A percentile compares a stretch with the other conserved stretches of the same genome.
Conservation (phyloP, 768 basidiomycete species). For the Leccinum longicurvipes region DNA sequence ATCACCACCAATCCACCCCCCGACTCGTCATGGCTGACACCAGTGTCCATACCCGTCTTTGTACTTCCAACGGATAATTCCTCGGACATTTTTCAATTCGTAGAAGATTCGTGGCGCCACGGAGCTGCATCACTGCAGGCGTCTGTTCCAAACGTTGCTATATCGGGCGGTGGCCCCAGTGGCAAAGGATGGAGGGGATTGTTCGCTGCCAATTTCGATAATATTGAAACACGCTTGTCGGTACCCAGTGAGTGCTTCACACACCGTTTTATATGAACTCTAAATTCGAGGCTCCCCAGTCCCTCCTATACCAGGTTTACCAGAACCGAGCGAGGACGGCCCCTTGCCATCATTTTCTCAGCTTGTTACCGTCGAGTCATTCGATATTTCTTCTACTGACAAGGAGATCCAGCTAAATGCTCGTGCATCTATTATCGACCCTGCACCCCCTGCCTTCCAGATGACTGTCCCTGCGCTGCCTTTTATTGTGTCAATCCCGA, state of each 20-base stretch:
- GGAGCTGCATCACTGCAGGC: slow-evolving; percentile 47
- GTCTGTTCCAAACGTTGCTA: slow-evolving; percentile 39
- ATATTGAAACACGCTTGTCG: slow-evolving; percentile 46
- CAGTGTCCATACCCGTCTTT: slow-evolving; percentile 47
- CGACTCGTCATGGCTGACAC: slow-evolving; percentile 57
- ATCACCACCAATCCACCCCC: slow-evolving; percentile 37
- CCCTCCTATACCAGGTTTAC: slow-evolving; percentile 62
- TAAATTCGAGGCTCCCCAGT: slow-evolving; percentile 40
- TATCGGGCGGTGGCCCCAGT: slow-evolving; percentile 50
- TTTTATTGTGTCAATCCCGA: slow-evolving; percentile 56
- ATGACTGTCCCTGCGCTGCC: slow-evolving; percentile 57
- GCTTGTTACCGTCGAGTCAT: slow-evolving; percentile 58
- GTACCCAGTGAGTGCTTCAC: slow-evolving; percentile 48
- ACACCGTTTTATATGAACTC: background rate
- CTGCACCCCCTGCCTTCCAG: slow-evolving; percentile 46
- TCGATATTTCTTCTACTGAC: slow-evolving; percentile 40
- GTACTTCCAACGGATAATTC: slow-evolving; percentile 54
- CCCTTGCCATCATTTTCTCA: slow-evolving; percentile 57
- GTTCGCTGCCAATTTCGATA: slow-evolving; percentile 37
- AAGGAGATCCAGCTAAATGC: slow-evolving; percentile 45
- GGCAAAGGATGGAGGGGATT: slow-evolving; percentile 45
- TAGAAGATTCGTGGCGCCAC: slow-evolving; percentile 54
- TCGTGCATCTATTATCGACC: slow-evolving; percentile 56
- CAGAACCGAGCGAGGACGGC: slow-evolving; percentile 47
- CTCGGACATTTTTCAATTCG: slow-evolving; percentile 46